Evolutionary conservation across 116 monocot genomes (phyloP).

Genomic region (Phalaenopsis hybrid): DNA sequence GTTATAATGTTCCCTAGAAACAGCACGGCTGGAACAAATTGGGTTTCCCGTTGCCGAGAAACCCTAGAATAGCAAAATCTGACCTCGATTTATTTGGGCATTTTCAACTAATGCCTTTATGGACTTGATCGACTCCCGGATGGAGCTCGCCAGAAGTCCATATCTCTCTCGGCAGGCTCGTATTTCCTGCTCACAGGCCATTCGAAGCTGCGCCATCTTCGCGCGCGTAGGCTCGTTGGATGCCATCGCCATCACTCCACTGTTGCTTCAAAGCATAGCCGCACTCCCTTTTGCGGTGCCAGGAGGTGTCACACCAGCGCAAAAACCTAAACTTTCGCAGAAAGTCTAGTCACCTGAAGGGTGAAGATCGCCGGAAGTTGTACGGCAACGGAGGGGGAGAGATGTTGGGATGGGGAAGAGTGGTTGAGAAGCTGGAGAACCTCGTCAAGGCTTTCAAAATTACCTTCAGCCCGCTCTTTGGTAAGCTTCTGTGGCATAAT

Average conservation of each 20-base stretch:
- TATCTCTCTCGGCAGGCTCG: conserved; percentile 11
- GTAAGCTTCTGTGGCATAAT: background rate
- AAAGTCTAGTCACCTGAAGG: background rate
- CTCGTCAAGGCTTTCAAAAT: conserved; percentile 1
- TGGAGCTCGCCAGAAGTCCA: conserved; percentile 9
- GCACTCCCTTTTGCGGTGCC: background rate
- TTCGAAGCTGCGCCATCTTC: conserved; percentile 21
- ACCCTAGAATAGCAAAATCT: background rate
- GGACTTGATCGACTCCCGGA: conserved; percentile 20
- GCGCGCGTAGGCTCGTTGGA: conserved; percentile 14
- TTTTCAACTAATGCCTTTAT: conserved; percentile 17
- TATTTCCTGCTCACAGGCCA: conserved; percentile 25
- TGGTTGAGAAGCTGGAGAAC: background rate
- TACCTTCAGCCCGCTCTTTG: background rate
- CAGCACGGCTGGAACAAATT: background rate
- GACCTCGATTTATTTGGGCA: conserved; percentile 20
- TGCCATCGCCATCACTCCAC: conserved; percentile 6
- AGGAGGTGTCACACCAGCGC: background rate
- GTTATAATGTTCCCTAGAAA: background rate
- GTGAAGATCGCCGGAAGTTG: background rate
- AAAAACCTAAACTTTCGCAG: background rate
- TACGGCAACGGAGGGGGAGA: background rate
- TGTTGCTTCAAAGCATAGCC: conserved; percentile 2
- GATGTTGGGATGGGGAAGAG: background rate
- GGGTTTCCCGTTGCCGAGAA: background rate